Evolutionary conservation across 73 alveolate species (phyloP).

Genomic region (Tetrahymena borealis): DNA sequence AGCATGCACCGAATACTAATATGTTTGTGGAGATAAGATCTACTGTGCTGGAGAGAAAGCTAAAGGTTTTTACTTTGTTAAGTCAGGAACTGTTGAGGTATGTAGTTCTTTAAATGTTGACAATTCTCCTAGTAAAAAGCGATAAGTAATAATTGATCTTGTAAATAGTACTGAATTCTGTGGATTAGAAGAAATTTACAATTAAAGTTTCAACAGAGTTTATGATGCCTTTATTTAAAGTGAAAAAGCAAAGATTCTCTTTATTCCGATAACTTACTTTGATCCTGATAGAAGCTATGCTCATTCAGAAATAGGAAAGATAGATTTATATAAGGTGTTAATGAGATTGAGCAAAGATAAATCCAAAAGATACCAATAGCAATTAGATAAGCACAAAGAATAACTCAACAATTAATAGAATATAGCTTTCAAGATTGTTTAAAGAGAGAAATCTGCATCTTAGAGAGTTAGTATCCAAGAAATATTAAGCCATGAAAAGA

Average conservation of each 20-base stretch:
- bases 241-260: not conserved
- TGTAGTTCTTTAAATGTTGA: not conserved
- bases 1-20: not conserved
- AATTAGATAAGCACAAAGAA: not conserved
- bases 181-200: not conserved
- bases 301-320: not conserved
- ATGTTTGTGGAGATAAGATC: not conserved
- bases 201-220: not conserved
- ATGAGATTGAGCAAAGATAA: not conserved
- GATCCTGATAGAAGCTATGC: not conserved
- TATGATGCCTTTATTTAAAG: not conserved
- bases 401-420: not conserved
- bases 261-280: not conserved
- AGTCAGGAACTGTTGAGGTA: not conserved
- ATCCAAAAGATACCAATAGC: not conserved
- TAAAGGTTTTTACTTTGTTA: not conserved
- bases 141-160: not conserved
- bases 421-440: not conserved
- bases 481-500: not conserved
- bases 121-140: not conserved
- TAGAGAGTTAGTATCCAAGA: not conserved
- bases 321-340: not conserved
- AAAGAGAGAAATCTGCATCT: not conserved
- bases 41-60: not conserved
- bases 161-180: not conserved